A percentile compares a stretch with the other conserved stretches of the same genome.
phyloP scores from a whole-genome alignment of 805 yeast genomes.

The Maudiozyma bulderi region DNA sequence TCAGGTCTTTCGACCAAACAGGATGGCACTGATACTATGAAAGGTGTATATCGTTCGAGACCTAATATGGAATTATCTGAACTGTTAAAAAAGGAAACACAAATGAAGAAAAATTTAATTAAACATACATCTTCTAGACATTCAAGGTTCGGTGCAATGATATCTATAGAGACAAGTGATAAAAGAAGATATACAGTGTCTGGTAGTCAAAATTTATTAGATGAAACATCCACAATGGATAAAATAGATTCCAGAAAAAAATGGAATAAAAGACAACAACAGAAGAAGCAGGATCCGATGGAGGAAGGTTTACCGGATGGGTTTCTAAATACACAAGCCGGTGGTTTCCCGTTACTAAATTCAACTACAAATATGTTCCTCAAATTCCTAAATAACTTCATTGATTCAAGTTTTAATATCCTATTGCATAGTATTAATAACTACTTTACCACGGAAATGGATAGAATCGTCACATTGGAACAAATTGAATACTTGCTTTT shows the following conservation, averaged over 20 bases:
- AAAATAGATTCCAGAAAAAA: conserved; percentile 59
- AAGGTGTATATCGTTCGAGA: conserved; percentile 14
- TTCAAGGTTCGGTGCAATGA: conserved; percentile 80
- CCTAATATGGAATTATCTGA: conserved; percentile 38
- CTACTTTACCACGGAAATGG: conserved; percentile 35
- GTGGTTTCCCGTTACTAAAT: conserved; percentile 25
- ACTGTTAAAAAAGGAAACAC: conserved; percentile 52
- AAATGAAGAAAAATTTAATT: conserved; percentile 38
- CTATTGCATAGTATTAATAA: conserved; percentile 45
- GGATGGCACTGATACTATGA: background rate
- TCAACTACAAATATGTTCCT: conserved; percentile 28
- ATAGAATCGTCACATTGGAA: conserved; percentile 24
- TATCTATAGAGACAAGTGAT: conserved; percentile 59
- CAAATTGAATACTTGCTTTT: conserved; percentile 46
- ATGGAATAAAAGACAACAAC: conserved; percentile 41
- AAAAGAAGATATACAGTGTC: conserved; percentile 53
- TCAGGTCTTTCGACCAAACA: background rate
- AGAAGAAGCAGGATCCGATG: conserved; percentile 23
- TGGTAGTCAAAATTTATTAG: conserved; percentile 56
- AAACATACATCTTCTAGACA: conserved; percentile 62
- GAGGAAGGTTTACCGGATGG: conserved; percentile 27
- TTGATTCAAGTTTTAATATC: conserved; percentile 68
- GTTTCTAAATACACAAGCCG: conserved; percentile 17
- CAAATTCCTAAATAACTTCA: conserved; percentile 46
- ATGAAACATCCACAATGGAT: conserved; percentile 44